These are phyloP conservation scores for Colletotrichum lentis DNA, from an alignment of 2,329 filamentous ascomycete species.

Conservation along the genomic window DNA sequence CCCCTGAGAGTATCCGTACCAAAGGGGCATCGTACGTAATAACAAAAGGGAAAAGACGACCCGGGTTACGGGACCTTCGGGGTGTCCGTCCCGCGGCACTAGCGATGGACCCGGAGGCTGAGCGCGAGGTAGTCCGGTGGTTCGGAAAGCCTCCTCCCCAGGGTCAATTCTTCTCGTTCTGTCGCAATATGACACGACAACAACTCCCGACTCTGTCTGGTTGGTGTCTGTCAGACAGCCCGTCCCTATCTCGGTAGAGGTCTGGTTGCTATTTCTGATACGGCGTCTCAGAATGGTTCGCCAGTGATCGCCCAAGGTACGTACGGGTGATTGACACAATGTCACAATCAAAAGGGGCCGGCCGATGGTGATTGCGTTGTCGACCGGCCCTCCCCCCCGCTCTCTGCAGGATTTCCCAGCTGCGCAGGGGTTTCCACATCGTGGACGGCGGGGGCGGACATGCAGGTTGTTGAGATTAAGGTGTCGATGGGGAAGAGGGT, in stretches of 20 bases:
- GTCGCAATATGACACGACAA: too few relatives aligned
- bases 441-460: constrained; percentile 1
- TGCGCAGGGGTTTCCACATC: constrained; percentile 26
- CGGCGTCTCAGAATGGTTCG: too few relatives aligned
- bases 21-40: neutral
- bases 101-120: neutral
- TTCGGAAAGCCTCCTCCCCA: too few relatives aligned
- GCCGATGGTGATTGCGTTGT: neutral
- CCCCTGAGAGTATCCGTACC: neutral
- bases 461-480: constrained; percentile 34
- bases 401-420: constrained; percentile 1
- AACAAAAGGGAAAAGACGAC: neutral
- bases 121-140: neutral
- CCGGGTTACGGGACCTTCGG: constrained; percentile 27
- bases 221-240: neutral
- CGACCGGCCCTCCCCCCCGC: constrained; percentile 10
- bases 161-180: too few relatives aligned
- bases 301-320: too few relatives aligned
- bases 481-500: constrained; percentile 16
- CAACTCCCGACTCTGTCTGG: neutral
- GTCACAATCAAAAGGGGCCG: neutral
- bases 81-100: constrained; percentile 27
- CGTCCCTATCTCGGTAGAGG: neutral
- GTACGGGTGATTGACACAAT: too few relatives aligned
- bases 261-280: neutral